Conservation (phyloP, 768 basidiomycete species). For the Thelephora aurantiotincta region DNA sequence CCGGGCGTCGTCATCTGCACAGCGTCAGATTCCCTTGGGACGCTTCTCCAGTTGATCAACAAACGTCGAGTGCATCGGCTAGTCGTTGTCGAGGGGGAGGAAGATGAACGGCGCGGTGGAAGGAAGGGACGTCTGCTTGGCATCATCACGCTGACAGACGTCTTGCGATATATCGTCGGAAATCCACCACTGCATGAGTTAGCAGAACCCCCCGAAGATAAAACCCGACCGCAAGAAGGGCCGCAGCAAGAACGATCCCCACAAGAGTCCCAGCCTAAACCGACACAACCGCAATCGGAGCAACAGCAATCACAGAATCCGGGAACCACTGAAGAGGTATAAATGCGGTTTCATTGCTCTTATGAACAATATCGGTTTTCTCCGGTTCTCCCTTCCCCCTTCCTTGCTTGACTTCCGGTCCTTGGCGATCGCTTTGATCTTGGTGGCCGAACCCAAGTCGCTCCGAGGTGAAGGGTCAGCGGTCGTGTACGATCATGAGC, state of each 20-base stretch:
- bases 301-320: no score
- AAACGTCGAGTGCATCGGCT: constrained; percentile 88
- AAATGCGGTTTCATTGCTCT: no score
- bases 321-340: no score
- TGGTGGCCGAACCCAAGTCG: no score
- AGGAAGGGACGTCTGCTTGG: constrained; percentile 76
- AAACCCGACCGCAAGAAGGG: background rate
- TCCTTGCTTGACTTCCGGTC: no score
- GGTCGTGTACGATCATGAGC: no score
- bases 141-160: constrained; percentile 81
- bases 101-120: constrained; percentile 67
- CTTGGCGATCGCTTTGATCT: no score
- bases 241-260: background rate
- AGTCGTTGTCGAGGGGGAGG: constrained; percentile 90
- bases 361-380: no score
- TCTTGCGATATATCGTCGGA: constrained; percentile 66
- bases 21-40: constrained; percentile 81
- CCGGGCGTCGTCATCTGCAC: constrained; percentile 95
- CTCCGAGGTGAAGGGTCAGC: no score
- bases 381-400: no score
- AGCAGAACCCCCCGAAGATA: constrained; percentile 5
- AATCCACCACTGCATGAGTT: constrained; percentile 32
- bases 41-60: constrained; percentile 82
- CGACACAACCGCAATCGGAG: no score
- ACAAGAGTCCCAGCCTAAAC: no score